Evolutionary conservation across 345 rosid species (phyloP).

Genomic region (Brassica incana): DNA sequence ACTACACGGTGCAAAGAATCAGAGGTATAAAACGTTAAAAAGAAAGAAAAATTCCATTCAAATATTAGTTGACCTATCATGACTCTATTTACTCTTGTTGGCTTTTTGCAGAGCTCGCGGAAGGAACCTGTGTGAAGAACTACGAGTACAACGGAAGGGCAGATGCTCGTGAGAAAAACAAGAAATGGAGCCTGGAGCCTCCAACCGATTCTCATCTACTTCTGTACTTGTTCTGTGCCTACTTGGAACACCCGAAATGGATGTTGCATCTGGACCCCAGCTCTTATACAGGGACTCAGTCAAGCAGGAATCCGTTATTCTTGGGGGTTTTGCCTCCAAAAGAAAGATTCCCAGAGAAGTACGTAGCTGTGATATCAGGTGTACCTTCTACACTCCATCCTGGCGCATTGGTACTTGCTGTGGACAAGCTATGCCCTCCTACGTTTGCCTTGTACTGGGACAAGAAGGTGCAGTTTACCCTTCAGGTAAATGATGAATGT

Average conservation of each 20-base stretch:
- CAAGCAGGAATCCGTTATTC: conserved; percentile 84
- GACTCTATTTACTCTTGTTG: conserved; percentile 21
- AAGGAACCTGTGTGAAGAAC: conserved; percentile 93
- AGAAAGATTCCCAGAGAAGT: conserved; percentile 93
- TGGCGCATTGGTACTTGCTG: conserved; percentile 76
- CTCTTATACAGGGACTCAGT: conserved; percentile 75
- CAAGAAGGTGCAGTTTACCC: conserved; percentile 74
- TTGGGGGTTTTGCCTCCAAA: conserved; percentile 83
- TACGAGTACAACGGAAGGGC: conserved; percentile 74
- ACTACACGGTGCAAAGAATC: conserved; percentile 73
- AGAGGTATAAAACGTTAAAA: conserved; percentile 47
- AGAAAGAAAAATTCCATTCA: background rate
- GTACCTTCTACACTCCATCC: conserved; percentile 81
- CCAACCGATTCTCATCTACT: conserved; percentile 93
- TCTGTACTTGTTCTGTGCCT: conserved; percentile 87
- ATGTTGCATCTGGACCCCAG: conserved; percentile 92
- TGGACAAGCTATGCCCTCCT: conserved; percentile 71
- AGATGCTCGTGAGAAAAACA: conserved; percentile 66
- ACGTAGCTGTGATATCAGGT: conserved; percentile 63
- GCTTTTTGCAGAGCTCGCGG: conserved; percentile 68
- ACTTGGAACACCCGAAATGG: conserved; percentile 95
- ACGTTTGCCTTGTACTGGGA: conserved; percentile 89
- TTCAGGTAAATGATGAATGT: conserved; percentile 58
- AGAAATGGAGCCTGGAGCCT: conserved; percentile 77
- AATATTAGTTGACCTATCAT: background rate